phyloP scores from a whole-genome alignment of 1,284 basidiomycete species.

The Fomitopsis pinicola region DNA sequence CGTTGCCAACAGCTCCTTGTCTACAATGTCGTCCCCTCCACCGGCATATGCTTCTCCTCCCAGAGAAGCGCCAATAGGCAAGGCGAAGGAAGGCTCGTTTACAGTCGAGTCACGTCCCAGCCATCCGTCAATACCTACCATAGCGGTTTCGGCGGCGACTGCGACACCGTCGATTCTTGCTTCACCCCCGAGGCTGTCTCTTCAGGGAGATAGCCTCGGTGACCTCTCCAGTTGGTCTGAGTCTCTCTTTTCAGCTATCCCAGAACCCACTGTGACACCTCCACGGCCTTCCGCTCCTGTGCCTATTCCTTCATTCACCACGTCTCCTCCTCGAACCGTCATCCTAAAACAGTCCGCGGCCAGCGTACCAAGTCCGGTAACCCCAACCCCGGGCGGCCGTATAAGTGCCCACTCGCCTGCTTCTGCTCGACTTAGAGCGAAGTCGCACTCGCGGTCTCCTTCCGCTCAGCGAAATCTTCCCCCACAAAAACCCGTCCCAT shows the following conservation, averaged over 20 bases:
- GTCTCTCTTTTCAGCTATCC: constrained; percentile 27
- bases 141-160: not conserved
- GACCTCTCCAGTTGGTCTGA: constrained; percentile 28
- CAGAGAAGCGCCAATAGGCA: constrained; percentile 10
- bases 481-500: constrained; percentile 24
- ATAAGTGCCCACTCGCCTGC: not conserved
- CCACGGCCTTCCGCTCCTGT: constrained; percentile 6
- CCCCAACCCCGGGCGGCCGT: not conserved
- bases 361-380: not conserved
- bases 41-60: constrained; percentile 27
- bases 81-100: not conserved
- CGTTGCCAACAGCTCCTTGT: constrained; percentile 26
- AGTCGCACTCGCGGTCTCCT: constrained; percentile 7
- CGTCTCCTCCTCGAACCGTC: constrained; percentile 2
- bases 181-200: constrained; percentile 23
- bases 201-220: constrained; percentile 22
- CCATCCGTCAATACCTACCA: not conserved
- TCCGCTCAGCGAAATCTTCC: constrained; percentile 12
- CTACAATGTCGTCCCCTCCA: constrained; percentile 23
- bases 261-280: constrained; percentile 8
- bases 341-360: not conserved
- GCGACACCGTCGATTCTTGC: constrained; percentile 12
- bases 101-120: not conserved
- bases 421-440: constrained; percentile 7
- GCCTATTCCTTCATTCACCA: constrained; percentile 6